A percentile compares a stretch with the other conserved stretches of the same genome.
Conservation (phyloP, 2,329 filamentous ascomycete species). For the Neonectria faginata region DNA sequence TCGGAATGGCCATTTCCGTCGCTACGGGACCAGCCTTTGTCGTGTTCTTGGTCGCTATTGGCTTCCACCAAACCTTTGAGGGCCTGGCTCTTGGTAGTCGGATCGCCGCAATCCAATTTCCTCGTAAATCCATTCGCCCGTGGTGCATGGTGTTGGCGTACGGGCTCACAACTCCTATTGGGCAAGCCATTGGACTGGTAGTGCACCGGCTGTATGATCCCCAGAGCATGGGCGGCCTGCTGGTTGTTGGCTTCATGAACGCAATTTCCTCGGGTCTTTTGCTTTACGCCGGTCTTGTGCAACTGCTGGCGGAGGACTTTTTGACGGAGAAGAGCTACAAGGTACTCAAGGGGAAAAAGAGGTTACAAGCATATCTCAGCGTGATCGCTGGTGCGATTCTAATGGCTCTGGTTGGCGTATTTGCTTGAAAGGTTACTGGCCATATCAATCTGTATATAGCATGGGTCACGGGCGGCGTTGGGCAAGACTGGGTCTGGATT, state of each 20-base stretch:
- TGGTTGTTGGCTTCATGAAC: conserved; percentile 90
- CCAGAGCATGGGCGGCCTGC: conserved; percentile 76
- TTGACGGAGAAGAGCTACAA: conserved; percentile 80
- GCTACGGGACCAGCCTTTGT: conserved; percentile 83
- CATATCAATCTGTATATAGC: conserved; percentile 34
- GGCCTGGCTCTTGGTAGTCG: conserved; percentile 86
- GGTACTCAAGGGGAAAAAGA: conserved; percentile 69
- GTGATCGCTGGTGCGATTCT: conserved; percentile 73
- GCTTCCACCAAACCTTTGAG: conserved; percentile 90
- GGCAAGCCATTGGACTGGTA: conserved; percentile 83
- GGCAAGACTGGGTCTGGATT: conserved; percentile 7
- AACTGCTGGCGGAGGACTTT: conserved; percentile 88
- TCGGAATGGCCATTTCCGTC: conserved; percentile 87
- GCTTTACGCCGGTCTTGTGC: conserved; percentile 85
- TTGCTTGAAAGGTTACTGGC: conserved; percentile 63
- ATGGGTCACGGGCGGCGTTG: conserved; percentile 26
- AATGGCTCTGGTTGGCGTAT: conserved; percentile 80
- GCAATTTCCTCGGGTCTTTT: conserved; percentile 84
- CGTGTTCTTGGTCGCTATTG: conserved; percentile 83
- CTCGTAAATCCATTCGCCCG: conserved; percentile 77
- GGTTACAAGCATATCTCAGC: conserved; percentile 71
- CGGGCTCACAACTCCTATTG: conserved; percentile 81
- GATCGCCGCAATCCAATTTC: conserved; percentile 86
- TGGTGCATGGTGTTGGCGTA: conserved; percentile 87
- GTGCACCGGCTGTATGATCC: conserved; percentile 86